These are phyloP conservation scores for Penicillium roqueforti DNA, from an alignment of 495 filamentous ascomycete genomes.

Conservation along the genomic window DNA sequence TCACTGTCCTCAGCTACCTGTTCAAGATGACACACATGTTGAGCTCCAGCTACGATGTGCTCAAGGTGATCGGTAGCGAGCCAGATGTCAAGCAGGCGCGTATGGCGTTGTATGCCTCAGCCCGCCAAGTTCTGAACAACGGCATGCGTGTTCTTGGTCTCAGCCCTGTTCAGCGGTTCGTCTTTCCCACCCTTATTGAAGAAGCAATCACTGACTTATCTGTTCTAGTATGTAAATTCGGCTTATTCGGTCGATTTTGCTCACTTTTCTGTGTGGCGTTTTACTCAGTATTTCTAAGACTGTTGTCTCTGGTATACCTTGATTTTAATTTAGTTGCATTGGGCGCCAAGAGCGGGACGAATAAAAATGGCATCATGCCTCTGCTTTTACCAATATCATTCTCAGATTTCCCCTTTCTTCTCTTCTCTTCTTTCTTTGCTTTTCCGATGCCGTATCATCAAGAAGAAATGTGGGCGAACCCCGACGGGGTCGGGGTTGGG, in stretches of 20 bases:
- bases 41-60: conserved; percentile 77
- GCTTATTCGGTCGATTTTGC: background rate
- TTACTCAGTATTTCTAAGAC: conserved; percentile 3
- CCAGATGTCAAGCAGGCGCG: conserved; percentile 68
- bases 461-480: no score
- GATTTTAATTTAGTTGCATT: conserved; percentile 17
- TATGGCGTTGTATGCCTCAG: conserved; percentile 77
- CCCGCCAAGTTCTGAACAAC: conserved; percentile 72
- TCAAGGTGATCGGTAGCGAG: conserved; percentile 72
- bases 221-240: conserved; percentile 22
- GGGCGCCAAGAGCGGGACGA: conserved; percentile 20
- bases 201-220: conserved; percentile 1
- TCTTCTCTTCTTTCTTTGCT: background rate
- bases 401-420: background rate
- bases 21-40: conserved; percentile 85
- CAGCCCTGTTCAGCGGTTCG: conserved; percentile 65
- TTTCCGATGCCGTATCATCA: background rate
- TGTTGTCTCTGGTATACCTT: conserved; percentile 8
- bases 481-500: background rate
- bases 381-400: background rate
- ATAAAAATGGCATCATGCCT: conserved; percentile 16
- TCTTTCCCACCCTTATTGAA: background rate
- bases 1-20: conserved; percentile 72
- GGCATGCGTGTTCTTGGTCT: conserved; percentile 81
- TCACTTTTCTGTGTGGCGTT: conserved; percentile 1